Conservation (phyloP, 2,329 filamentous ascomycete species). For the Thermoascus crustaceus region DNA sequence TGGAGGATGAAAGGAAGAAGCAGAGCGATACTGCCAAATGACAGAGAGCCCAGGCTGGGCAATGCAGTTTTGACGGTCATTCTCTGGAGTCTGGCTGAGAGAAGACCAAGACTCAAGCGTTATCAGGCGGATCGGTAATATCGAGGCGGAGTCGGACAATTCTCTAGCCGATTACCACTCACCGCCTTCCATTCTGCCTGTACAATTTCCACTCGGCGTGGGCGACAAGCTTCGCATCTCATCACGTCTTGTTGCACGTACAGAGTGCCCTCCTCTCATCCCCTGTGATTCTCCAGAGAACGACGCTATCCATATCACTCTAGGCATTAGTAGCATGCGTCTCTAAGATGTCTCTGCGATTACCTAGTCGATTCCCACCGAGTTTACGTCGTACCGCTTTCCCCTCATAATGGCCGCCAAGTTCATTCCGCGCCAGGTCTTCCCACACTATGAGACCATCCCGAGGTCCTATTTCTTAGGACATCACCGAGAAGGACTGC, state of each 20-base stretch:
- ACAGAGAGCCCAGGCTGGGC: too few species aligned
- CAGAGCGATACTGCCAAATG: too few species aligned
- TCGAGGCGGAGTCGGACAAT: too few species aligned
- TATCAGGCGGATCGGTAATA: background rate
- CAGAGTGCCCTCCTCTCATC: background rate
- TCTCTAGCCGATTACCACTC: too few species aligned
- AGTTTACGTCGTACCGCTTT: background rate
- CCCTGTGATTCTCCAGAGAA: background rate
- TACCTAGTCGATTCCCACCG: background rate
- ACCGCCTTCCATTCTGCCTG: constrained; percentile 4
- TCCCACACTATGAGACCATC: constrained; percentile 65
- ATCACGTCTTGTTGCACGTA: background rate
- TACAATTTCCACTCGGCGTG: background rate
- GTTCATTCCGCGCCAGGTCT: constrained; percentile 67
- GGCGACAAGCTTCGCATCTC: background rate
- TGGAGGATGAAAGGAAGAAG: too few species aligned
- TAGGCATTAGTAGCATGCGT: background rate
- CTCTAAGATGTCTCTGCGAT: constrained; percentile 1
- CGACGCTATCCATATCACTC: background rate
- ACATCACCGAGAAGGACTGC: constrained; percentile 75
- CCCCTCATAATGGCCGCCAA: constrained; percentile 19
- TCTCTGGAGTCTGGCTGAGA: too few species aligned
- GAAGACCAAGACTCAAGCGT: too few species aligned
- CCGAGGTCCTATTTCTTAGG: constrained; percentile 89
- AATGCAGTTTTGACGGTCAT: too few species aligned